Conservation (phyloP, 768 basidiomycete genomes). For the Auriscalpium microsporum region DNA sequence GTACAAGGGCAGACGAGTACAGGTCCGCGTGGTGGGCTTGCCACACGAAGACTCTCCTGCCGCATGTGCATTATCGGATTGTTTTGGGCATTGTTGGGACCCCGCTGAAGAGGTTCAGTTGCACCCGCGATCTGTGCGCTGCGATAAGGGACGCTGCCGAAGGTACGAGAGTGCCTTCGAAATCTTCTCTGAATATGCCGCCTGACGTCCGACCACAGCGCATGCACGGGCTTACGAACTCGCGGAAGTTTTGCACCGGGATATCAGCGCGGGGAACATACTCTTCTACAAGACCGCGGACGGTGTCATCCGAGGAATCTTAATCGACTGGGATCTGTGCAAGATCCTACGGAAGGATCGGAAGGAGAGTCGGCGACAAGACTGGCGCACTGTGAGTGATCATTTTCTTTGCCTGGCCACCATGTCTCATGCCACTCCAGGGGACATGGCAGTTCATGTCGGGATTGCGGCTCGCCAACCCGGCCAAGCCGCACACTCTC, state of each 20-base stretch:
- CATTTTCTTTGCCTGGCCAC: not conserved
- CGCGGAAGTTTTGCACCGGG: not conserved
- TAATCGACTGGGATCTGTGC: not conserved
- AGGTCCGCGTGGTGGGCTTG: not conserved
- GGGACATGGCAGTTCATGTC: not conserved
- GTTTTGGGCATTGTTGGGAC: not conserved
- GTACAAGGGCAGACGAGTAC: not conserved
- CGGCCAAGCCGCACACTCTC: not conserved
- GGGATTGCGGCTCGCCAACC: not conserved
- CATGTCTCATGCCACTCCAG: not conserved
- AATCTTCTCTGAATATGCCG: not conserved
- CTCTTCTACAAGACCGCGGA: not conserved
- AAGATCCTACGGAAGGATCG: not conserved
- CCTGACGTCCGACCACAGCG: not conserved
- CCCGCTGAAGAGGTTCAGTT: not conserved
- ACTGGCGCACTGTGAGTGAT: not conserved
- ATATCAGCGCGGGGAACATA: not conserved
- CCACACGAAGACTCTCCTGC: not conserved
- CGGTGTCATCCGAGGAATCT: not conserved
- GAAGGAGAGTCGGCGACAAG: not conserved
- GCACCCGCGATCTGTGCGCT: not conserved
- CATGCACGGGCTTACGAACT: not conserved
- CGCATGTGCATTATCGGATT: not conserved
- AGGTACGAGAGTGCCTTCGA: not conserved
- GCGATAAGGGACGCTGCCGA: not conserved